Conservation (phyloP, 768 basidiomycete species). For the Leccinum longicurvipes region DNA sequence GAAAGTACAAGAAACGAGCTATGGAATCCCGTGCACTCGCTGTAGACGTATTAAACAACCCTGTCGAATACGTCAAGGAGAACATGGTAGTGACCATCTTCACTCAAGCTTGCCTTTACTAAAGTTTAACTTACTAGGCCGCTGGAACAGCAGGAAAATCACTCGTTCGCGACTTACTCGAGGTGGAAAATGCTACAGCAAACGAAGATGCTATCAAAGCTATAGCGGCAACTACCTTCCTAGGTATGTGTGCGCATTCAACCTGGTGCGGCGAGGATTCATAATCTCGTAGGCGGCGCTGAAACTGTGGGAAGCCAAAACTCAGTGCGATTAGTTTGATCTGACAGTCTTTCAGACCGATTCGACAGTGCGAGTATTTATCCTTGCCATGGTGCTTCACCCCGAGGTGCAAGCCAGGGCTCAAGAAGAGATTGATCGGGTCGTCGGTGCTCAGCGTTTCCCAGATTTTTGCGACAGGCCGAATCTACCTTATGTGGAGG, state of each 20-base stretch:
- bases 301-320: slow-evolving; percentile 23
- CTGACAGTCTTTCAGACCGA: slow-evolving; percentile 10
- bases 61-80: slow-evolving; percentile 20
- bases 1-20: slow-evolving; percentile 19
- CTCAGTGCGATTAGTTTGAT: neutral
- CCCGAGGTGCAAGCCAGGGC: slow-evolving; percentile 33
- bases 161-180: slow-evolving; percentile 18
- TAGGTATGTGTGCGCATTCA: slow-evolving; percentile 13
- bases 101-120: neutral
- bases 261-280: neutral
- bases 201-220: slow-evolving; percentile 18
- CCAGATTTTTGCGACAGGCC: slow-evolving; percentile 27
- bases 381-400: slow-evolving; percentile 33
- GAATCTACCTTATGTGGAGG: slow-evolving; percentile 32
- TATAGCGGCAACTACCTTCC: slow-evolving; percentile 19
- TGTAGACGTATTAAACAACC: slow-evolving; percentile 17
- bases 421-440: slow-evolving; percentile 29
- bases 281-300: slow-evolving; percentile 17
- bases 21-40: slow-evolving; percentile 20
- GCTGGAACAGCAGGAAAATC: slow-evolving; percentile 22
- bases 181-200: neutral
- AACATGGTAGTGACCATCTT: slow-evolving; percentile 17
- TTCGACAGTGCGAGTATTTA: slow-evolving; percentile 21
- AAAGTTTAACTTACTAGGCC: slow-evolving; percentile 3
- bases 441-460: slow-evolving; percentile 30